phyloP scores from a whole-genome alignment of 108 stramenopile species.

The Conticribra weissflogii region DNA sequence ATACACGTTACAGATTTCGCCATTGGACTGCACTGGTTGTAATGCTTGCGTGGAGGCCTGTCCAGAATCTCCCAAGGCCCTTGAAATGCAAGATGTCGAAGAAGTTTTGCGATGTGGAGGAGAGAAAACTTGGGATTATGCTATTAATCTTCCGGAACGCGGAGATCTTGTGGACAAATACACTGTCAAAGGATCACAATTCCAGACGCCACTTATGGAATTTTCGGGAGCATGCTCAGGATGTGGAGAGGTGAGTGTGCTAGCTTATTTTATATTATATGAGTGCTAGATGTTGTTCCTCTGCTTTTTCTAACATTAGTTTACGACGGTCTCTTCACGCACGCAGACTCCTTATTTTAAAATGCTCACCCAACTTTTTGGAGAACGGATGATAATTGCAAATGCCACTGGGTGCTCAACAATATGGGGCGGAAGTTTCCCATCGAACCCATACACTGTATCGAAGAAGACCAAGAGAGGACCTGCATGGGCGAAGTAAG shows the following conservation, averaged over 20 bases:
- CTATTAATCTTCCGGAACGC: slow-evolving; percentile 56
- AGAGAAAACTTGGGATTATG: slow-evolving; percentile 65
- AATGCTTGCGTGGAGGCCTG: slow-evolving; percentile 72
- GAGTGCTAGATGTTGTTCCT: no score
- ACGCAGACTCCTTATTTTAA: slow-evolving; percentile 71
- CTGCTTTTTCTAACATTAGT: no score
- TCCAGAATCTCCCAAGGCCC: slow-evolving; percentile 65
- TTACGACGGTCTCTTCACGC: neutral
- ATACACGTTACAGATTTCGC: slow-evolving; percentile 60
- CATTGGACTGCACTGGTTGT: slow-evolving; percentile 70
- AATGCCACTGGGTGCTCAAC: slow-evolving; percentile 68
- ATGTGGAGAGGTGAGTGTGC: slow-evolving; percentile 50
- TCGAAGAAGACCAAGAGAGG: slow-evolving; percentile 63
- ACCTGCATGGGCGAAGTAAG: slow-evolving; percentile 64
- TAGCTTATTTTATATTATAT: no score
- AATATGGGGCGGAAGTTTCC: slow-evolving; percentile 73
- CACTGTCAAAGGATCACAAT: slow-evolving; percentile 63
- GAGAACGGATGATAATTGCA: slow-evolving; percentile 70
- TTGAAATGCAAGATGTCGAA: slow-evolving; percentile 61
- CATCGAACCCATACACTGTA: slow-evolving; percentile 68
- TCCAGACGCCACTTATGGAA: slow-evolving; percentile 72
- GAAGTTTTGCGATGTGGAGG: slow-evolving; percentile 35
- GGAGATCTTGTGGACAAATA: slow-evolving; percentile 60
- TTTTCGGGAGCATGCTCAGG: slow-evolving; percentile 66
- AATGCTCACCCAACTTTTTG: slow-evolving; percentile 66